Evolutionary conservation across 116 monocot genomes (phyloP).

Genomic region (Zostera marina): DNA sequence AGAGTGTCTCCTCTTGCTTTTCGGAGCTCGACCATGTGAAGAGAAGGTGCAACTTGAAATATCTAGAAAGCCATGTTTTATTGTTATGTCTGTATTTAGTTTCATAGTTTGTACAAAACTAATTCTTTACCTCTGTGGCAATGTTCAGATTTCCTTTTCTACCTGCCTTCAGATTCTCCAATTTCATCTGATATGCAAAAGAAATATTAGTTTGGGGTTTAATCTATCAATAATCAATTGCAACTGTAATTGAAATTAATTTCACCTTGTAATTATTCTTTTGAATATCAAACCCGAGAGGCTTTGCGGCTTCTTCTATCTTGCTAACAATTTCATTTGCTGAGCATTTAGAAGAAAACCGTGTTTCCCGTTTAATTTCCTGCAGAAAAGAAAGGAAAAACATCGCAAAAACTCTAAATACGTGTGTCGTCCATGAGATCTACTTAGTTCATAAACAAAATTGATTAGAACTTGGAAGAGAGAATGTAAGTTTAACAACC

Average conservation of each 20-base stretch:
- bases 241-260: neutral
- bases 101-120: no score
- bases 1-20: conserved; percentile 90
- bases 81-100: no score
- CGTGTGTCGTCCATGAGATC: no score
- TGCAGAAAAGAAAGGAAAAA: conserved; percentile 10
- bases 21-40: conserved; percentile 88
- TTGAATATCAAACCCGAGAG: conserved; percentile 75
- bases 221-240: neutral
- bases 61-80: conserved; percentile 22
- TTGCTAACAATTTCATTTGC: conserved; percentile 78
- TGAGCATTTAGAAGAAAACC: conserved; percentile 71
- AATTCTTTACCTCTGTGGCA: conserved; percentile 46
- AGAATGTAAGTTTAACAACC: conserved; percentile 17
- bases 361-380: conserved; percentile 76
- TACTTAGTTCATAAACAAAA: neutral
- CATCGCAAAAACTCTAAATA: neutral
- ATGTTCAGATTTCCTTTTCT: conserved; percentile 87
- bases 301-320: conserved; percentile 84
- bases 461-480: neutral
- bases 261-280: conserved; percentile 87
- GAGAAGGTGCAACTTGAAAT: conserved; percentile 80
- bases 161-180: conserved; percentile 73
- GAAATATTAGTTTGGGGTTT: no score
- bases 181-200: conserved; percentile 39